A percentile compares a stretch with the other conserved stretches of the same genome.
phyloP scores from a whole-genome alignment of 768 basidiomycete species.

The Suillus spraguei region DNA sequence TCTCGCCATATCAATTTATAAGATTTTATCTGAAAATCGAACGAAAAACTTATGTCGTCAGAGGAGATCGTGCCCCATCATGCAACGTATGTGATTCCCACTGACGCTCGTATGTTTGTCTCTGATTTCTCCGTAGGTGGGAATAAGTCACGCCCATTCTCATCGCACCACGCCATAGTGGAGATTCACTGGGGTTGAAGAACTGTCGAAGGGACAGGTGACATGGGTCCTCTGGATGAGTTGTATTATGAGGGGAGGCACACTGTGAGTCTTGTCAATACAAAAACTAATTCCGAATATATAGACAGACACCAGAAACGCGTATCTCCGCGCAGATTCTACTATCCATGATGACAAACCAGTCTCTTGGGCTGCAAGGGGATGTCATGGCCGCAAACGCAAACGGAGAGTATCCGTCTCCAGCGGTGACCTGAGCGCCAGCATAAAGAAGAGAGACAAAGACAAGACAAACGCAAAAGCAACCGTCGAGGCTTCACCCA shows the following conservation, averaged over 20 bases:
- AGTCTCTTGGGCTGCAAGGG: slow-evolving; percentile 53
- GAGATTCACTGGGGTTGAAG: too few species aligned
- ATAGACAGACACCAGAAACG: slow-evolving; percentile 74
- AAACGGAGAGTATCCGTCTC: slow-evolving; percentile 25
- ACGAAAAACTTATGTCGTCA: too few species aligned
- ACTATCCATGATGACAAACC: slow-evolving; percentile 67
- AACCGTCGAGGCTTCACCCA: slow-evolving; percentile 11
- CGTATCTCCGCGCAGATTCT: slow-evolving; percentile 78
- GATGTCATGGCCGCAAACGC: slow-evolving; percentile 50
- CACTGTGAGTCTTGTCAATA: slow-evolving; percentile 43
- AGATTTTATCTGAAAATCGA: too few species aligned
- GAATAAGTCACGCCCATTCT: too few species aligned
- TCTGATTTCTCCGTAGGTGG: too few species aligned
- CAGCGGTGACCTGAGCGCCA: slow-evolving; percentile 24
- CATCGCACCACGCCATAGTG: too few species aligned
- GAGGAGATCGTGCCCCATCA: too few species aligned
- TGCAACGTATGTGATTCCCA: too few species aligned
- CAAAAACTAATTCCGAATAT: background rate
- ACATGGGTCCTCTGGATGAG: too few species aligned
- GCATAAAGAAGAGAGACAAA: slow-evolving; percentile 15
- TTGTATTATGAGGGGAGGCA: slow-evolving; percentile 60
- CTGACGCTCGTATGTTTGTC: too few species aligned
- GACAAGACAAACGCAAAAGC: slow-evolving; percentile 8
- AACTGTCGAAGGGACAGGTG: too few species aligned
- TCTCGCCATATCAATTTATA: too few species aligned